Evolutionary conservation across 805 yeast species (phyloP).

Genomic region (Candida quercuum): DNA sequence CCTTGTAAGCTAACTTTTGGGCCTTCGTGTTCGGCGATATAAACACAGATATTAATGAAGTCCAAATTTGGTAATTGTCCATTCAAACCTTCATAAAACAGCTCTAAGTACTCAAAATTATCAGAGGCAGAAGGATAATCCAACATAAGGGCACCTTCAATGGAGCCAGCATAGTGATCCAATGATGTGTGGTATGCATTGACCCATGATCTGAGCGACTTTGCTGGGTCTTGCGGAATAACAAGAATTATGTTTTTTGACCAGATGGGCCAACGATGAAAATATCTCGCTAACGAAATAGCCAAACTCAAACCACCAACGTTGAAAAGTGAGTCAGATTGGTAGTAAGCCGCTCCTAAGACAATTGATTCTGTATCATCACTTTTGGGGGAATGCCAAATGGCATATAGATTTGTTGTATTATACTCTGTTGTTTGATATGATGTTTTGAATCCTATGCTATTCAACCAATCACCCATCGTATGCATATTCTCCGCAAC

Average conservation of each 20-base stretch:
- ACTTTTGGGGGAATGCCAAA: conserved; percentile 89
- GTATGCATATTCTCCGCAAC: conserved; percentile 35
- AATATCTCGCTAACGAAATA: conserved; percentile 71
- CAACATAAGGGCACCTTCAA: conserved; percentile 83
- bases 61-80: conserved; percentile 96
- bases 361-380: conserved; percentile 96
- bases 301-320: conserved; percentile 77
- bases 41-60: conserved; percentile 75
- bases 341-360: conserved; percentile 81
- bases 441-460: conserved; percentile 66
- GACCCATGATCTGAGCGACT: conserved; percentile 81
- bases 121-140: conserved; percentile 70
- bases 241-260: conserved; percentile 89
- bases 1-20: conserved; percentile 65
- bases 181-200: conserved; percentile 84
- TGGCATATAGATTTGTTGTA: conserved; percentile 60
- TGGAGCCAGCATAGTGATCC: conserved; percentile 87
- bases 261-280: conserved; percentile 88
- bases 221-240: conserved; percentile 65
- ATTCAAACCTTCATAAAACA: conserved; percentile 81
- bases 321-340: conserved; percentile 59
- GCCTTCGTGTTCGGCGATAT: conserved; percentile 70
- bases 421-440: conserved; percentile 34
- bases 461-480: conserved; percentile 56
- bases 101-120: conserved; percentile 65